Evolutionary conservation across 2,329 filamentous ascomycete species (phyloP), one percentile per base, ranked within the genome.

Genomic region (Aspergillus caelatus): DNA sequence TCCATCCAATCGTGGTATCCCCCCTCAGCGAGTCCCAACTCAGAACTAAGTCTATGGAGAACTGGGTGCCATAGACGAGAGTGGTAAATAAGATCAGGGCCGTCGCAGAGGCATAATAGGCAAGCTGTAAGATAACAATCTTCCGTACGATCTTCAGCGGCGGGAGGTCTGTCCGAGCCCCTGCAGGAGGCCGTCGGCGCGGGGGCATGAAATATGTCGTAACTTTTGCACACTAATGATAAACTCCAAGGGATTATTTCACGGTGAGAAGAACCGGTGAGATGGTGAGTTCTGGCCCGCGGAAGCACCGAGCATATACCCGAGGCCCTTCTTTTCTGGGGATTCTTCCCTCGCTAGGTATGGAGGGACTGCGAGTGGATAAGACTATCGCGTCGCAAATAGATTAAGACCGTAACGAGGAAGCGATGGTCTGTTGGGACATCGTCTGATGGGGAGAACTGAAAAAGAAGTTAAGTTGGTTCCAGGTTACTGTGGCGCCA

Each of bases 1-100:
- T 90, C 89, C 89, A 91, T 65, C 89, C 89, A 19, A 88, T 82
- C 0, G 89, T 90, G 4, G 88, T 89, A 75, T 91, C 89, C 10
- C 88, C 88, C 60, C 89, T 78, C 60, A 91, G 67, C 57, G 82
- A 85, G 62, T 83, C 81, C 89, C 89, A 91, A 73, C 84, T 85
- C 54, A 91, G 80, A 4, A 91, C 76, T 53, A 90, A 73, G 65
- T 87, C 86, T 2, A 86, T 74, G 43, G 80, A 83, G 64, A 90
- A 86, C 21, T 83, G 80, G 58, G 84, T 83, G 21, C 89, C 89
- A 11, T 88, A 87, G 53, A 90, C 88, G 34, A 91, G 78, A 2
- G 87, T 87, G 4, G 87, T 89, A 78, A 91, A 91, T 57, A 90
- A 74, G 62, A 91, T 89, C 62, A 91, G 81, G 28, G 85, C 75